Conservation (phyloP, 2,329 filamentous ascomycete species). For the Aspergillus brunneoviolaceus region DNA sequence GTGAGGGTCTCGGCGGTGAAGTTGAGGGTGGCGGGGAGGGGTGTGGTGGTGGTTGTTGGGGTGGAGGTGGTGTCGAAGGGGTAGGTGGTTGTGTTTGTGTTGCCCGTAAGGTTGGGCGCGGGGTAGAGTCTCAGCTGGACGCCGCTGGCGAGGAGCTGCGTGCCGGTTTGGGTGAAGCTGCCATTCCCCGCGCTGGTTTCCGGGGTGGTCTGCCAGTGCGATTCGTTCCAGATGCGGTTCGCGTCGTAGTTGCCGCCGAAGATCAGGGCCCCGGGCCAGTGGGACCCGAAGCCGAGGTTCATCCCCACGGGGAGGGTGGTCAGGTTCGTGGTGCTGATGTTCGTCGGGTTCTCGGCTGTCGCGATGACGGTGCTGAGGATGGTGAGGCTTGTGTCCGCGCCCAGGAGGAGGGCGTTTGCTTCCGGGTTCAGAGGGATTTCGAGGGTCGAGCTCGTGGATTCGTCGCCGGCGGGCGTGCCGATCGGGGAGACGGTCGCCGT, state of each 20-base stretch:
- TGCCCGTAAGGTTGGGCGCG: background rate
- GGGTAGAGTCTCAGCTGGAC: background rate
- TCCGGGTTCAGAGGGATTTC: background rate
- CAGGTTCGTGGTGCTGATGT: background rate
- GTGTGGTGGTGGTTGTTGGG: background rate
- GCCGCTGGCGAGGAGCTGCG: background rate
- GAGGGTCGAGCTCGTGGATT: background rate
- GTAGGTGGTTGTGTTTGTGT: background rate
- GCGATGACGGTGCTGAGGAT: background rate
- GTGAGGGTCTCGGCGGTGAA: background rate
- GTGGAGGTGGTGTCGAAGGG: background rate
- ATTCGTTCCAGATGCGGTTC: slow-evolving; percentile 7
- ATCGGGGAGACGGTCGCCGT: background rate
- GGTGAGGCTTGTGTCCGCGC: background rate
- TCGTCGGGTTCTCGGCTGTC: background rate
- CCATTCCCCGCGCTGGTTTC: slow-evolving; percentile 3
- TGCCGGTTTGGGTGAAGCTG: slow-evolving; percentile 1
- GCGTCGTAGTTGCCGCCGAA: slow-evolving; percentile 9
- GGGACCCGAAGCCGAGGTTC: slow-evolving; percentile 1
- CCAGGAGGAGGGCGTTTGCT: background rate
- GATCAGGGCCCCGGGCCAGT: slow-evolving; percentile 6
- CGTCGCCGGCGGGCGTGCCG: background rate
- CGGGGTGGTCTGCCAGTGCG: slow-evolving; percentile 6
- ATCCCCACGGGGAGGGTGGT: slow-evolving; percentile 5
- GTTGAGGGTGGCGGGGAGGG: background rate